A percentile compares a stretch with the other conserved stretches of the same genome.
Evolutionary conservation across 768 basidiomycete genomes (phyloP).

Genomic region (Kwoniella dendrophila): DNA sequence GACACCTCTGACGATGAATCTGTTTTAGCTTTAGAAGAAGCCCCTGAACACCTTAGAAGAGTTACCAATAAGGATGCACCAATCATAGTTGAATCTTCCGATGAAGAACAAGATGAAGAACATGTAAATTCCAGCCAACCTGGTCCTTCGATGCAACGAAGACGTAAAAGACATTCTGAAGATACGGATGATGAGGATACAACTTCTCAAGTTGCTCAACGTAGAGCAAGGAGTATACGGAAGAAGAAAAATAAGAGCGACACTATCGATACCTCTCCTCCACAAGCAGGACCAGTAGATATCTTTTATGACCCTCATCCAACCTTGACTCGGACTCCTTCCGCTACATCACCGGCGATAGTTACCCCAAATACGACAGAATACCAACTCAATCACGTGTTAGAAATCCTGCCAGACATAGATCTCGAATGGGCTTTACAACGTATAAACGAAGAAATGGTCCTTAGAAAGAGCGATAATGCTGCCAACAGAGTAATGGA

Average conservation of each 20-base stretch:
- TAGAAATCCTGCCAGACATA: conserved; percentile 42
- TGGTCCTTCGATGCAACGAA: neutral
- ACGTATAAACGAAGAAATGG: conserved; percentile 10
- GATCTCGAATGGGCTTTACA: conserved; percentile 23
- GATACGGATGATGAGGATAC: neutral
- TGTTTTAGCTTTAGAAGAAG: conserved; percentile 7
- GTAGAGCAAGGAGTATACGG: neutral
- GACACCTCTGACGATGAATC: conserved; percentile 9
- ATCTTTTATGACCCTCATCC: too few species aligned
- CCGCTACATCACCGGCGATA: neutral
- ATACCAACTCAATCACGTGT: conserved; percentile 23
- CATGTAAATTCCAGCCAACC: neutral
- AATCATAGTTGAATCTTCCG: conserved; percentile 15
- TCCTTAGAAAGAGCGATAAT: conserved; percentile 6
- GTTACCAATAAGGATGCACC: conserved; percentile 14
- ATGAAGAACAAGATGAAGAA: neutral
- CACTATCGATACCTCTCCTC: neutral
- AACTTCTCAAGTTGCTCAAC: neutral
- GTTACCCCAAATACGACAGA: conserved; percentile 13
- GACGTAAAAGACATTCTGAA: neutral
- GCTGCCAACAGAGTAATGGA: conserved; percentile 24
- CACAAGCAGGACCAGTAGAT: too few species aligned
- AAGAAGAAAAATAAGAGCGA: too few species aligned
- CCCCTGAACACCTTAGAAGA: conserved; percentile 18
- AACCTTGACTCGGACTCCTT: too few species aligned